Base-by-base conservation (phyloP, 441 rosid genomes). In the Gossypium schwendimanii region DNA sequence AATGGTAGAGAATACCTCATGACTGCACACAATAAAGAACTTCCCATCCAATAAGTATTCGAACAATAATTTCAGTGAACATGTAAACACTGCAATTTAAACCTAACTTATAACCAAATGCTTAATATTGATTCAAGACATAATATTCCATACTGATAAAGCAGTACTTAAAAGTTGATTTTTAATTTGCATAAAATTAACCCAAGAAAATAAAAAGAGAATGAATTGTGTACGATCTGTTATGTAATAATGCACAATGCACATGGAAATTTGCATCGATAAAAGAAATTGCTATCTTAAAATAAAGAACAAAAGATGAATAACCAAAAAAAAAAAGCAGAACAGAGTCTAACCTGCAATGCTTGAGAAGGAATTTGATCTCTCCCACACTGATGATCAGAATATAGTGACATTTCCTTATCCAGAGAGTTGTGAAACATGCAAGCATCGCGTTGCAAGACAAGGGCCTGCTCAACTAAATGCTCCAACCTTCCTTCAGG, bases 401-500 rank as follows among this genome's bases (percentile, higher is more conserved):
- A 76, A 81, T 78, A 89, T 36, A 91, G 80, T 23, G 92, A 87
- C 85, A 87, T 80, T 44, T 84, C 91, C 65, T 55, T 81, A 69
- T 87, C 83, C 49, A 28, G 50, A n/a, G 89, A 74, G 74, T 89
- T 91, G 75, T 89, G 97, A 78, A 82, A 83, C 53, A 66, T 6
- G 81, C 97, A 91, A 57, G 87, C 77, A 65, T 76, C 80, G 64
- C 77, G 64, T 71, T 91, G 91, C 79, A 76, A 69, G 45, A 50
- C 54, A 81, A 91, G 88, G 18, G 82, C 87, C 75, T 84, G 84
- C 28, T 89, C 97, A 74, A 91, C 85, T 73, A 91, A 76, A 82
- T 86, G 85, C 78, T 91, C 97, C 82, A 91, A 77, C 70, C 92
- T 84, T 74, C 78, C 83, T 57, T 89, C 88, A 0, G 92, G 92